These are phyloP conservation scores for Fraxinus albicans DNA, from an alignment of 305 asterid genomes.

Conservation along the genomic window DNA sequence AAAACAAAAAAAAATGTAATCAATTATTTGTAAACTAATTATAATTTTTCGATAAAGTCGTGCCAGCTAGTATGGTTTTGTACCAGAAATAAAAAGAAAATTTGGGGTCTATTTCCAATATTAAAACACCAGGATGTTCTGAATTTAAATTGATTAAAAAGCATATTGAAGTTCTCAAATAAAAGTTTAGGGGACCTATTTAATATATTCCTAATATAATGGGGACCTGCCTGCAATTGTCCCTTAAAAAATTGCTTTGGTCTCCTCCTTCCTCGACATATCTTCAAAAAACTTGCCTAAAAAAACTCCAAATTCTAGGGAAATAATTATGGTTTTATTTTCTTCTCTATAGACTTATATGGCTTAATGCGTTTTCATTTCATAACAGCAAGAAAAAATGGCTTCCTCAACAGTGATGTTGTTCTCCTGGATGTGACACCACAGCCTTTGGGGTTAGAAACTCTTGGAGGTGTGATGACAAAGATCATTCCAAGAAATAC, in stretches of 20 bases:
- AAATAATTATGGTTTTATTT: background rate
- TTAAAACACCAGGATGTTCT: too few relatives aligned
- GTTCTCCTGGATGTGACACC: constrained; percentile 91
- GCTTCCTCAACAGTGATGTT: constrained; percentile 69
- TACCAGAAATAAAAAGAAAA: too few relatives aligned
- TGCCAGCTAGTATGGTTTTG: too few relatives aligned
- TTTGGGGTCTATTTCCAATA: too few relatives aligned
- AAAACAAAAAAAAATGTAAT: too few relatives aligned
- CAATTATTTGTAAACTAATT: too few relatives aligned
- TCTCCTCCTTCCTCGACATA: background rate
- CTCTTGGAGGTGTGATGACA: constrained; percentile 96
- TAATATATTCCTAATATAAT: background rate
- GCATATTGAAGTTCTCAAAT: too few relatives aligned
- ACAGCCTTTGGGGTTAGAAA: constrained; percentile 80
- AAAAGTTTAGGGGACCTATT: background rate
- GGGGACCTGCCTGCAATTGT: background rate
- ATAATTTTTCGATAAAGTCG: too few relatives aligned
- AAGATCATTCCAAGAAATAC: constrained; percentile 91
- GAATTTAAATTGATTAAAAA: too few relatives aligned
- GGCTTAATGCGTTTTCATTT: background rate
- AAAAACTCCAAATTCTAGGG: too few relatives aligned
- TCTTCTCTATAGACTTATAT: background rate
- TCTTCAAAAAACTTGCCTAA: too few relatives aligned
- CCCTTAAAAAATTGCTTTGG: too few relatives aligned
- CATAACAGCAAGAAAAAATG: constrained; percentile 23